Conservation (phyloP, 805 yeast genomes). For the Kazachstania bromeliacearum region DNA sequence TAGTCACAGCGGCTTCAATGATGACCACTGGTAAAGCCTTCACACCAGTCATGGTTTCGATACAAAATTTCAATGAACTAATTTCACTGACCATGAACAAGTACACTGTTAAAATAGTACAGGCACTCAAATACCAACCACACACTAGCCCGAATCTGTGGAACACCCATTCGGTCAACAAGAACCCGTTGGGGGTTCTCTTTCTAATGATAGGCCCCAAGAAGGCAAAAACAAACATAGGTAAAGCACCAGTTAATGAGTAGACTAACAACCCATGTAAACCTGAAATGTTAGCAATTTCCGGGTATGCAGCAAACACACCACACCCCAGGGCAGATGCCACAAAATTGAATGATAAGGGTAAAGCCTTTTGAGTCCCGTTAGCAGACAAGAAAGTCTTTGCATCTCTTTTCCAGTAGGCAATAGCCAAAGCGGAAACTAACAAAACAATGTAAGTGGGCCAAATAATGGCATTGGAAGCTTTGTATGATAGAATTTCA, state of each 20-base stretch:
- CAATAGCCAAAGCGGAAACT: slow-evolving; percentile 46
- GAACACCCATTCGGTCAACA: slow-evolving; percentile 90
- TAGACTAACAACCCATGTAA: slow-evolving; percentile 81
- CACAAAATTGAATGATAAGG: slow-evolving; percentile 77
- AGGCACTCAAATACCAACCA: slow-evolving; percentile 65
- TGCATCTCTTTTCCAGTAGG: slow-evolving; percentile 45
- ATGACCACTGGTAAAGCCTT: slow-evolving; percentile 73
- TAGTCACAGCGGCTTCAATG: slow-evolving; percentile 78
- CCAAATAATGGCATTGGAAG: slow-evolving; percentile 55
- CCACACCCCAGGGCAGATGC: slow-evolving; percentile 95
- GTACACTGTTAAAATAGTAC: slow-evolving; percentile 77
- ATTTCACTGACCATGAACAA: slow-evolving; percentile 83
- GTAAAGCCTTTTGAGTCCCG: slow-evolving; percentile 70
- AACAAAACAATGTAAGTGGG: slow-evolving; percentile 48
- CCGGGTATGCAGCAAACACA: slow-evolving; percentile 73
- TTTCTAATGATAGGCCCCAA: slow-evolving; percentile 73
- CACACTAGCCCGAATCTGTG: slow-evolving; percentile 66
- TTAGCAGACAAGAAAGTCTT: slow-evolving; percentile 64
- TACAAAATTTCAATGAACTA: slow-evolving; percentile 68
- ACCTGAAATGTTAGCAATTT: slow-evolving; percentile 79
- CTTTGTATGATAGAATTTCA: slow-evolving; percentile 3
- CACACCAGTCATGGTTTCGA: slow-evolving; percentile 67
- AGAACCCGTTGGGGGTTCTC: slow-evolving; percentile 82
- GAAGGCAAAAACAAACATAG: slow-evolving; percentile 73
- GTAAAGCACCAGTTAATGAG: slow-evolving; percentile 69